These are phyloP conservation scores for Epichloe hybrida DNA, from an alignment of 2,329 filamentous ascomycete species.

Conservation along the genomic window DNA sequence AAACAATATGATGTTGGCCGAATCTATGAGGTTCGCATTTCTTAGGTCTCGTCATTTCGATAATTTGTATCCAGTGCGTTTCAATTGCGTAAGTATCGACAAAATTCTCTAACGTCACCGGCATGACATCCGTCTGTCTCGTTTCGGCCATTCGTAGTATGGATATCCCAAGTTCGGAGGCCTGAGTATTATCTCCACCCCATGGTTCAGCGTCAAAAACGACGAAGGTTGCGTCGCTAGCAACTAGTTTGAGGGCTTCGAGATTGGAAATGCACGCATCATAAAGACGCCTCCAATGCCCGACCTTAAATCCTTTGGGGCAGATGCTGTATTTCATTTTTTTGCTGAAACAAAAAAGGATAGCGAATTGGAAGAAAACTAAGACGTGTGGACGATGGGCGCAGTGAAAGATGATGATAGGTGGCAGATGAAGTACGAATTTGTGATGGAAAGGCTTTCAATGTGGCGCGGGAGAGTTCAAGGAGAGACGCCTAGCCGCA, in stretches of 20 bases:
- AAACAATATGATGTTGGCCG: not conserved
- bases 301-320: not conserved
- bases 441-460: not conserved
- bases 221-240: not conserved
- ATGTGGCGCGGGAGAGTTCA: not conserved
- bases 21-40: not conserved
- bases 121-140: not conserved
- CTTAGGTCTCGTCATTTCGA: not conserved
- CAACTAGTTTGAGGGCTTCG: not conserved
- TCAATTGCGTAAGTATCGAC: not conserved
- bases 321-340: not conserved
- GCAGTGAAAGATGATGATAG: not conserved
- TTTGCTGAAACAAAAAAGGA: not conserved
- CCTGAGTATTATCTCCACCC: not conserved
- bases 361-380: not conserved
- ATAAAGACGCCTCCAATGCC: not conserved
- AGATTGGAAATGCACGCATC: not conserved
- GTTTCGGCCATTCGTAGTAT: not conserved
- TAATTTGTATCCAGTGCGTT: not conserved
- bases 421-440: not conserved
- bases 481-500: not conserved
- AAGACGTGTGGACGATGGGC: not conserved
- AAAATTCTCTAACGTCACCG: not conserved
- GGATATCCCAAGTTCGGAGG: not conserved
- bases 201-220: not conserved